Evolutionary conservation across 768 basidiomycete species (phyloP).

Genomic region (Lactarius vividus): DNA sequence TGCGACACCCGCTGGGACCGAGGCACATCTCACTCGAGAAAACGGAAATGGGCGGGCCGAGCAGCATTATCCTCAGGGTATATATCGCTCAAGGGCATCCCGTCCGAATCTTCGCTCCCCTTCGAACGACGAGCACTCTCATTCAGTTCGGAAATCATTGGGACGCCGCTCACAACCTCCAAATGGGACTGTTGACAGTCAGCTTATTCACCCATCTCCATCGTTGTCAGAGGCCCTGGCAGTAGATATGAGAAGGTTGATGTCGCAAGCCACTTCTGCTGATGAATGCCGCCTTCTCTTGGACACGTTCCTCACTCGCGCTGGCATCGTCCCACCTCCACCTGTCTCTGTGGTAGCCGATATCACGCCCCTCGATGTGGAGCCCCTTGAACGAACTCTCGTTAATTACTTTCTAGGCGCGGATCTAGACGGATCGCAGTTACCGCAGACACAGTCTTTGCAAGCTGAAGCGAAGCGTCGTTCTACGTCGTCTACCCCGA

Average conservation of each 20-base stretch:
- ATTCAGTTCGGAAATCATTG: background rate
- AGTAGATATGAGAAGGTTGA: conserved; percentile 62
- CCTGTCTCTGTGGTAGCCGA: conserved; percentile 35
- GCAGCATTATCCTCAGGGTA: conserved; percentile 3
- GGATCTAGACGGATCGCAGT: conserved; percentile 9
- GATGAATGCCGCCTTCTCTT: conserved; percentile 85
- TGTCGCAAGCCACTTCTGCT: conserved; percentile 66
- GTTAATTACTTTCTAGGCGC: conserved; percentile 19
- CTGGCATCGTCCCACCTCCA: conserved; percentile 5
- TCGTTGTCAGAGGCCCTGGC: conserved; percentile 47
- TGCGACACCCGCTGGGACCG: background rate
- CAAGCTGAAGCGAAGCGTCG: background rate
- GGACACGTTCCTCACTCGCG: conserved; percentile 67
- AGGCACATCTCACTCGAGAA: conserved; percentile 8
- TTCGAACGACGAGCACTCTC: conserved; percentile 2
- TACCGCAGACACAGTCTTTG: background rate
- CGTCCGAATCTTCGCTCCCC: conserved; percentile 8
- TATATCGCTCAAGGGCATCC: background rate
- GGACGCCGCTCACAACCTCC: conserved; percentile 19
- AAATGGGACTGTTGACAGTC: conserved; percentile 20
- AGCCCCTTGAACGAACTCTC: conserved; percentile 18
- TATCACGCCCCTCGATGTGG: conserved; percentile 10
- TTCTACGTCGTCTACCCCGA: background rate
- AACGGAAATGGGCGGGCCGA: conserved; percentile 11
- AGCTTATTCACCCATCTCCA: conserved; percentile 31